Evolutionary conservation across 441 rosid species (phyloP).

Genomic region (Arabidopsis hybrid): DNA sequence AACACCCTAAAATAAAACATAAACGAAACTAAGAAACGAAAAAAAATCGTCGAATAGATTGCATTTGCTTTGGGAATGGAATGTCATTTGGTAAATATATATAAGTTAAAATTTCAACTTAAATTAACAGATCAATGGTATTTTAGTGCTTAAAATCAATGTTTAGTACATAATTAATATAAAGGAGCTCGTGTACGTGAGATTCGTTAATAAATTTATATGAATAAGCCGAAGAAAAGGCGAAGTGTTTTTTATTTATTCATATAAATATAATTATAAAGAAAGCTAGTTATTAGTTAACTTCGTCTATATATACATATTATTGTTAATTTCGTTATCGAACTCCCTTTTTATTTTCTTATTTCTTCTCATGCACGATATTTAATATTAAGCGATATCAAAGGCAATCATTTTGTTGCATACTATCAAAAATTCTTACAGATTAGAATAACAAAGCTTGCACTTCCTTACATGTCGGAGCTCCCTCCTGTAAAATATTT

Average conservation of each 20-base stretch:
- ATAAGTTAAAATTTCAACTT: not conserved
- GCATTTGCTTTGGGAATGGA: conserved; percentile 1
- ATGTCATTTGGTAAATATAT: not conserved
- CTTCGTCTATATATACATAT: not conserved
- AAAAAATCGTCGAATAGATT: not conserved
- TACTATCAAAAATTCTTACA: conserved; percentile 28
- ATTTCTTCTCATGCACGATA: conserved; percentile 27
- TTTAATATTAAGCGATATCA: conserved; percentile 36
- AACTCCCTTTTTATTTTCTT: conserved; percentile 30
- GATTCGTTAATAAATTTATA: conserved; percentile 23
- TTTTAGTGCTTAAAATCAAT: not conserved
- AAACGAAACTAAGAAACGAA: not conserved
- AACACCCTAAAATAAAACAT: not conserved
- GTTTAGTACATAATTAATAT: conserved; percentile 15
- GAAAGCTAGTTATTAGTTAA: conserved; percentile 34
- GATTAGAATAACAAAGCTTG: conserved; percentile 38
- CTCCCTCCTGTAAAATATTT: conserved; percentile 20
- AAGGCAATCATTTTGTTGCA: conserved; percentile 44
- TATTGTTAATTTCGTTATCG: conserved; percentile 23
- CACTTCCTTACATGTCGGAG: conserved; percentile 44
- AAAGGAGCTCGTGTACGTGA: conserved; percentile 26
- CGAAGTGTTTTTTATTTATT: conserved; percentile 15
- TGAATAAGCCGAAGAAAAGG: conserved; percentile 13
- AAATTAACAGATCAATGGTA: not conserved
- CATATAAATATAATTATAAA: not conserved